Conservation (phyloP, 768 basidiomycete genomes). For the Hydnomerulius pinastri region DNA sequence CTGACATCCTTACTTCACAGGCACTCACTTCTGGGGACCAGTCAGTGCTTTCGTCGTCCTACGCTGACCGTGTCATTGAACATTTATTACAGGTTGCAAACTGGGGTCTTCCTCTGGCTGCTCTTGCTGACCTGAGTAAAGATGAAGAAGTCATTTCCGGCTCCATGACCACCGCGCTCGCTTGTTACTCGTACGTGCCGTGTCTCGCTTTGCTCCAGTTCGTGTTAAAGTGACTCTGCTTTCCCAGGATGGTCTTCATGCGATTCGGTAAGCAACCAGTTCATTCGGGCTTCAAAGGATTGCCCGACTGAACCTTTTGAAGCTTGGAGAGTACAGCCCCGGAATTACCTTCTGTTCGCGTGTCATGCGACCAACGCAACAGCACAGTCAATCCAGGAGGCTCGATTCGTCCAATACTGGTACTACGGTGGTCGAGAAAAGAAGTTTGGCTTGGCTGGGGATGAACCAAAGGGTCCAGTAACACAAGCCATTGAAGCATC, state of each 20-base stretch:
- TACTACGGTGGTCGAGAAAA: constrained; percentile 84
- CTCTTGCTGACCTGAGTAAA: constrained; percentile 85
- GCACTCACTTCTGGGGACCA: constrained; percentile 98
- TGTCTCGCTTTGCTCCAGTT: constrained; percentile 6
- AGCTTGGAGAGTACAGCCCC: constrained; percentile 96
- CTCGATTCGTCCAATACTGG: constrained; percentile 90
- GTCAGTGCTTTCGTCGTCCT: constrained; percentile 49
- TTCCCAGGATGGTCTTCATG: constrained; percentile 79
- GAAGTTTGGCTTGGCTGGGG: constrained; percentile 45
- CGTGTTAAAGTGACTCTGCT: constrained; percentile 10
- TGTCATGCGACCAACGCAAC: constrained; percentile 92
- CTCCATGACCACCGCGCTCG: constrained; percentile 91
- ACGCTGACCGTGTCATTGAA: constrained; percentile 4
- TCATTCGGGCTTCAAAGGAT: not conserved
- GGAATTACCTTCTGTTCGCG: constrained; percentile 94
- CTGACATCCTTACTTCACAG: constrained; percentile 43
- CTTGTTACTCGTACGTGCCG: constrained; percentile 86
- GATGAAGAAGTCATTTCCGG: constrained; percentile 98
- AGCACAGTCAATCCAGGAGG: constrained; percentile 82
- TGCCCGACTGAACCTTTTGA: constrained; percentile 6
- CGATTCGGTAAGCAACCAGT: constrained; percentile 66
- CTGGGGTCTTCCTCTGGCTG: constrained; percentile 96
- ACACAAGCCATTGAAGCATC: constrained; percentile 52
- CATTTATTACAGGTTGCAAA: constrained; percentile 76
- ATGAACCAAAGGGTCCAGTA: constrained; percentile 42